phyloP scores from a whole-genome alignment of 2,329 filamentous ascomycete genomes.

The Parascedosporium putredinis region DNA sequence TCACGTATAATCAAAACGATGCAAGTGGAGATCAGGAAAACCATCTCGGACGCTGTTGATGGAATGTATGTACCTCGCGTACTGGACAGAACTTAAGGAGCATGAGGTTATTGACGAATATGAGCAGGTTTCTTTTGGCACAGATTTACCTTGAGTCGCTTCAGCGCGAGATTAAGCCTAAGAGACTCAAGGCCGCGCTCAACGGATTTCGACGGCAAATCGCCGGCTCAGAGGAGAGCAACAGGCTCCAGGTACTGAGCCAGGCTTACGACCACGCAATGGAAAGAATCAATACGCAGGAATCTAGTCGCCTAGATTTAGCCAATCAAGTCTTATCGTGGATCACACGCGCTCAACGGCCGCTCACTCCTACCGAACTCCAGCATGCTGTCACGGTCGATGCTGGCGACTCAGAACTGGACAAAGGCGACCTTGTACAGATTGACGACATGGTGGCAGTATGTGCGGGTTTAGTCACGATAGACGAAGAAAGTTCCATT shows the following conservation, averaged over 20 bases:
- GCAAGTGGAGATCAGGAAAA: slow-evolving; percentile 9
- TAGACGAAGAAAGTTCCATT: slow-evolving; percentile 26
- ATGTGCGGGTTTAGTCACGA: slow-evolving; percentile 30
- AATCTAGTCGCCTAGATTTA: slow-evolving; percentile 18
- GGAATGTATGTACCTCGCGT: slow-evolving; percentile 6
- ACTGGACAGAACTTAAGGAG: background rate
- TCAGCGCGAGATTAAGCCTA: slow-evolving; percentile 15
- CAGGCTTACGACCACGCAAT: slow-evolving; percentile 30
- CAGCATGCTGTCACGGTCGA: slow-evolving; percentile 31
- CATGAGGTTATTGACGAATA: background rate
- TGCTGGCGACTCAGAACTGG: slow-evolving; percentile 15
- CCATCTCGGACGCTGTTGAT: slow-evolving; percentile 3
- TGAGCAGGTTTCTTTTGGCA: background rate
- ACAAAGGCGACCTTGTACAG: slow-evolving; percentile 23
- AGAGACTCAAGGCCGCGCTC: slow-evolving; percentile 17
- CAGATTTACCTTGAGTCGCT: slow-evolving; percentile 14
- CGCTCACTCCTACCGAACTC: slow-evolving; percentile 25
- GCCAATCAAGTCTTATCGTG: slow-evolving; percentile 29
- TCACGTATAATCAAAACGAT: background rate
- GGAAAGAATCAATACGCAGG: slow-evolving; percentile 28
- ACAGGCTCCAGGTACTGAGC: slow-evolving; percentile 10
- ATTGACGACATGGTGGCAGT: slow-evolving; percentile 23
- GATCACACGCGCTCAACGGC: slow-evolving; percentile 27
- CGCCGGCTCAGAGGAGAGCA: slow-evolving; percentile 19
- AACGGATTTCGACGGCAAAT: slow-evolving; percentile 20